These are phyloP conservation scores for Schizopora paradoxa DNA, from an alignment of 1,284 basidiomycete species.

Conservation along the genomic window DNA sequence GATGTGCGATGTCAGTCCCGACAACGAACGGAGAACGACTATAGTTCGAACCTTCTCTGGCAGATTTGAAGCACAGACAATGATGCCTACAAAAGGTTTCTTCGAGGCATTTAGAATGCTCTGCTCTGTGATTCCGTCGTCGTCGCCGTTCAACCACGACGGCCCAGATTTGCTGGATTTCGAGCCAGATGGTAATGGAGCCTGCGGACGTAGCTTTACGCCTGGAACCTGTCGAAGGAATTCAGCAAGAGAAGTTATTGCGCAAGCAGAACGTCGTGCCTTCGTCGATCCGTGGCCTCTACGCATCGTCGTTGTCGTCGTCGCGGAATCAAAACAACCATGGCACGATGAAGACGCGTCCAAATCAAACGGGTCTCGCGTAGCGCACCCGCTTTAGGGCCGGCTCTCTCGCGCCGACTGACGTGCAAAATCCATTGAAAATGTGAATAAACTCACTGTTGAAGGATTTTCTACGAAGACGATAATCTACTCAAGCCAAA, in stretches of 20 bases:
- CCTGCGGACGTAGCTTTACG: constrained; percentile 69
- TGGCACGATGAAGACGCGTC: too few relatives aligned
- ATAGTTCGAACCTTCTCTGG: constrained; percentile 24
- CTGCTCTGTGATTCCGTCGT: constrained; percentile 22
- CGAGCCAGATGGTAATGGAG: constrained; percentile 28
- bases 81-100: constrained; percentile 13
- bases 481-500: too few relatives aligned
- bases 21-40: constrained; percentile 7
- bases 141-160: constrained; percentile 27
- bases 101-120: constrained; percentile 10
- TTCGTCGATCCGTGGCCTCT: constrained; percentile 35
- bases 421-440: too few relatives aligned
- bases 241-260: neutral
- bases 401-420: too few relatives aligned
- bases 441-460: too few relatives aligned
- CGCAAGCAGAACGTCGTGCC: constrained; percentile 23
- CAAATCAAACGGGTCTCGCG: too few relatives aligned
- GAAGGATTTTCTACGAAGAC: too few relatives aligned
- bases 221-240: constrained; percentile 61
- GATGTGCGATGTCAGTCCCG: neutral
- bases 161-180: constrained; percentile 24
- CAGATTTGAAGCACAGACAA: constrained; percentile 15
- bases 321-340: too few relatives aligned
- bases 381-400: too few relatives aligned
- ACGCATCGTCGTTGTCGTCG: constrained; percentile 14